Base-by-base conservation (phyloP, 1,284 basidiomycete genomes). In the Fomitopsis betulina region DNA sequence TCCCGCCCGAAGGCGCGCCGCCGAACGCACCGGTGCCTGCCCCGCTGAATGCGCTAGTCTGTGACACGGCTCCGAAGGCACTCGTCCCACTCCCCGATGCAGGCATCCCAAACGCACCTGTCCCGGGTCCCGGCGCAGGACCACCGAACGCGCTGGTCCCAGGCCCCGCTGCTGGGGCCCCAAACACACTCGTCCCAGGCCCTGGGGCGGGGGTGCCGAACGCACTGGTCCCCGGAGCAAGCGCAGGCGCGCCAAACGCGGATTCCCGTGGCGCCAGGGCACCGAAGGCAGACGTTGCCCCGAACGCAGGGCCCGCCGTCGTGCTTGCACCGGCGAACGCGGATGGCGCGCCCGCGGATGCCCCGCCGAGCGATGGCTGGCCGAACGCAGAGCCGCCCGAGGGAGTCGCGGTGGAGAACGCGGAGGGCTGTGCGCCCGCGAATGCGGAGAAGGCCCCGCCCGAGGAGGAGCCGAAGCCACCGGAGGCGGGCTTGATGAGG, bases 321-420 rank as follows among this genome's bases (percentile, higher is more conserved):
- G 70, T 69, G 17, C 64, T 71, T 2, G 73, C 75, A 27, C 60
- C 59, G 40, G 43, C 72, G 23, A 76, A 73, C 52, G 70, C 73
- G 21, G 66, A 68, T 45, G 79, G 76, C 54, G 76, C 73, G 62
- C 79, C 79, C 8, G 60, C 57, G 10, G 61, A 52, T 3, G 55
- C 59, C 2, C 49, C 40, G 5, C 65, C 64, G 17, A 68, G 59
- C 0, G 68, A 43, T 2, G 71, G 57, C 53, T 71, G 70, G 6
- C 70, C 69, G 38, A 73, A 73, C 2, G 59, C 69, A 12, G 69
- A 68, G 0, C 65, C 65, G 27, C 27, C 27, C 27, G 27, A 30
- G 27, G 27, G 27, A 7, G 27, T 30, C 0, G 58, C 65, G 15
- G 67, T 56, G n/a, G 70, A 72, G 58, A 75, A 75, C 5, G 72